phyloP scores from a whole-genome alignment of 2,329 filamentous ascomycete species.

The Sclerotinia trifoliorum region DNA sequence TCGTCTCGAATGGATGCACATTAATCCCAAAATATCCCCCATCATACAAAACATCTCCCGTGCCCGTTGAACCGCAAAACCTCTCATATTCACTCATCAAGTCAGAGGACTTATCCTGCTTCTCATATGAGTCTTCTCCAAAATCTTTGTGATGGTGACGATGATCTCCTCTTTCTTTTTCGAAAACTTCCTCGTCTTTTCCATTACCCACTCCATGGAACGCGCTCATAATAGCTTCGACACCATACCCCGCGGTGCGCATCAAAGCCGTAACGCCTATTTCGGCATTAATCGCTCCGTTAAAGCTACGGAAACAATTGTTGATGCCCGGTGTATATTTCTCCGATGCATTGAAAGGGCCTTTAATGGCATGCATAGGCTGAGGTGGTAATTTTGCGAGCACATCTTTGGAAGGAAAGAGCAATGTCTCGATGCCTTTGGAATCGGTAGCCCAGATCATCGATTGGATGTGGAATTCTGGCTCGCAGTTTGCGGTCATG shows the following conservation, averaged over 20 bases:
- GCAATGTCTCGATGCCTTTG: constrained; percentile 31
- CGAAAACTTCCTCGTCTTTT: neutral
- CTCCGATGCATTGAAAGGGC: neutral
- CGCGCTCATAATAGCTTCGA: constrained; percentile 35
- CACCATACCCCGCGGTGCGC: constrained; percentile 32
- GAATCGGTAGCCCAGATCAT: constrained; percentile 39
- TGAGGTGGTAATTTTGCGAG: constrained; percentile 21
- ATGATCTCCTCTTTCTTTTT: neutral
- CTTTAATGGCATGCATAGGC: neutral
- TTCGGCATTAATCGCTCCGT: constrained; percentile 32
- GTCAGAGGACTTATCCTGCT: neutral
- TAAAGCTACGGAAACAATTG: constrained; percentile 31
- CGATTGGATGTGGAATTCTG: constrained; percentile 35
- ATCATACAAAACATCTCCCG: constrained; percentile 32
- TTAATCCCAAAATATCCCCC: constrained; percentile 34
- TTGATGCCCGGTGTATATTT: constrained; percentile 32
- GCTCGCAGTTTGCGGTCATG: constrained; percentile 37
- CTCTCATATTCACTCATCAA: neutral
- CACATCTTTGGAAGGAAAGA: constrained; percentile 29
- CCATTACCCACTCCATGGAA: constrained; percentile 30
- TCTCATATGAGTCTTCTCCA: neutral
- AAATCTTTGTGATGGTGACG: neutral
- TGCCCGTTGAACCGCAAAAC: constrained; percentile 19
- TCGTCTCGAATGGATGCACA: constrained; percentile 36
- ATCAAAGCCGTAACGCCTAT: constrained; percentile 31